Conservation (phyloP, 306 rosid genomes). For the Senna tora region DNA sequence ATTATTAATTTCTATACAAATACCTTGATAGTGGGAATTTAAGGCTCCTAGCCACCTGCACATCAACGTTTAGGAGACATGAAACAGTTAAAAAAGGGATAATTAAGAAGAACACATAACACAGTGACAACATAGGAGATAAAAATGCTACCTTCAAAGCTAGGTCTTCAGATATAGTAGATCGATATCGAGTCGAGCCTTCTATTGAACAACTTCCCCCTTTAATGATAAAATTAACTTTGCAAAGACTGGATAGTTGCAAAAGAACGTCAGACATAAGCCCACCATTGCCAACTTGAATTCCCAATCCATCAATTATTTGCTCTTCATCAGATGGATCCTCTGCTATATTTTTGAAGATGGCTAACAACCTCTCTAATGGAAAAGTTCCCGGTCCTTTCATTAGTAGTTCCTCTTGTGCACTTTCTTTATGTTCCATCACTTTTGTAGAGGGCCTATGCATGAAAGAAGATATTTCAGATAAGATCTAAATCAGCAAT, state of each 20-base stretch:
- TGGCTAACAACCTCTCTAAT: slow-evolving; percentile 89
- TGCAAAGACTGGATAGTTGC: slow-evolving; percentile 89
- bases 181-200: slow-evolving; percentile 81
- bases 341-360: slow-evolving; percentile 80
- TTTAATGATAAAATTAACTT: slow-evolving; percentile 78
- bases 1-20: slow-evolving; percentile 65
- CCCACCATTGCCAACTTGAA: slow-evolving; percentile 48
- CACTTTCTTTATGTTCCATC: slow-evolving; percentile 71
- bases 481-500: slow-evolving; percentile 8
- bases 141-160: slow-evolving; percentile 65
- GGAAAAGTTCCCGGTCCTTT: slow-evolving; percentile 98
- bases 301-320: slow-evolving; percentile 47
- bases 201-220: slow-evolving; percentile 90
- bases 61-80: background rate
- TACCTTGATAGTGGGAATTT: slow-evolving; percentile 89
- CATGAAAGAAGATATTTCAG: slow-evolving; percentile 38
- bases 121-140: slow-evolving; percentile 4
- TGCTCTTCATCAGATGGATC: slow-evolving; percentile 60
- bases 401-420: slow-evolving; percentile 77
- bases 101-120: background rate
- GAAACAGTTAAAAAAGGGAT: background rate
- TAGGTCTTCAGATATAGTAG: slow-evolving; percentile 76
- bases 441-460: slow-evolving; percentile 66
- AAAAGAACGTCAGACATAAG: slow-evolving; percentile 86
- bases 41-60: slow-evolving; percentile 93